Evolutionary conservation across 2,329 filamentous ascomycete genomes (phyloP).

Genomic region (Fusarium burgessii): DNA sequence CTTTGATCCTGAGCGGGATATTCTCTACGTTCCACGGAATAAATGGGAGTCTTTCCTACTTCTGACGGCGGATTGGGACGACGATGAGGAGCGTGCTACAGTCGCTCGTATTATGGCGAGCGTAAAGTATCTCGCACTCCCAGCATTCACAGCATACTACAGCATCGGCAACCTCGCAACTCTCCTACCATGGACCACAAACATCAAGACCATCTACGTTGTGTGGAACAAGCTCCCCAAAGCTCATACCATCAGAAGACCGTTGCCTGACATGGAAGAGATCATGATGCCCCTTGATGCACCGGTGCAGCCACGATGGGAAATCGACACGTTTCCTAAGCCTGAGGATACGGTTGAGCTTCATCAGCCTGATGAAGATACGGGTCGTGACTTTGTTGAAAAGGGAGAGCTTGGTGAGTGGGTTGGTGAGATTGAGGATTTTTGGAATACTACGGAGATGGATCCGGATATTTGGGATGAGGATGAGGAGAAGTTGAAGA

Average conservation of each 20-base stretch:
- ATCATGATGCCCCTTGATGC: neutral
- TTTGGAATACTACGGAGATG: constrained; percentile 18
- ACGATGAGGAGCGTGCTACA: neutral
- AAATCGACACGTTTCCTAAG: neutral
- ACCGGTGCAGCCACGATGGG: constrained; percentile 25
- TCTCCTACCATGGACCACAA: constrained; percentile 28
- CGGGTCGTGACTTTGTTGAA: neutral
- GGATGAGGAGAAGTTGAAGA: constrained; percentile 2
- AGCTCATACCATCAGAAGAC: neutral
- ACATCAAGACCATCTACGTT: constrained; percentile 35
- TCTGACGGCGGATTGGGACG: neutral
- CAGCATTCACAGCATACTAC: constrained; percentile 46
- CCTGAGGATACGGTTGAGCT: constrained; percentile 15
- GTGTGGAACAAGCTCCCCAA: constrained; percentile 43
- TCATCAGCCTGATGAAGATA: constrained; percentile 3
- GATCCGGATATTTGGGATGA: constrained; percentile 17
- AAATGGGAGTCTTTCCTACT: constrained; percentile 36
- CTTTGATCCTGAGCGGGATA: constrained; percentile 28
- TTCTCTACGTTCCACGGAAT: constrained; percentile 34
- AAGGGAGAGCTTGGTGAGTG: constrained; percentile 18
- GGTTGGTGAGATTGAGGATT: constrained; percentile 26
- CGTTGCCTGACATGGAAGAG: neutral
- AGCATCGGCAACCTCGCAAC: constrained; percentile 28
- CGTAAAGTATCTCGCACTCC: constrained; percentile 42
- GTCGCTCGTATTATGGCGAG: constrained; percentile 11